Base-by-base conservation (phyloP, 768 basidiomycete species). In the Tulasnella sp. region DNA sequence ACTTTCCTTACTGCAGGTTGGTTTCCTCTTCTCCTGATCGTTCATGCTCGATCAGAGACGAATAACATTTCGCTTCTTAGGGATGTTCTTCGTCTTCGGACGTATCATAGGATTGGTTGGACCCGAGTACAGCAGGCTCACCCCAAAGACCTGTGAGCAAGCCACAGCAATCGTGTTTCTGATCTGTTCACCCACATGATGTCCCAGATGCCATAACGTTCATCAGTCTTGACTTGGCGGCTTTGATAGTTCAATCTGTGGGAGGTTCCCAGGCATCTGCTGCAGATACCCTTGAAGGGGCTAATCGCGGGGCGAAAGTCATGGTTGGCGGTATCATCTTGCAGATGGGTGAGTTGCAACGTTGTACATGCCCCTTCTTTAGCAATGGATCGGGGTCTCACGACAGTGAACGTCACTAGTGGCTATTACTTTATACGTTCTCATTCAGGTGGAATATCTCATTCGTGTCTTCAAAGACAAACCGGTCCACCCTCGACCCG, bases 341-440 rank as follows among this genome's bases (percentile, higher is more conserved):
- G 46, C 80, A 81, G 48, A 81, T 78, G 77, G 80, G 80, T 81
- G 60, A 79, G 80, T 42, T n/a, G n/a, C n/a, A n/a, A n/a, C n/a
- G n/a, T n/a, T 18, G 18, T 40, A 6, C 41, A 28, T 28, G 12
- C 41, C 28, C 18, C 14, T 6, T 24, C 42, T 40, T 64, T n/a
- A 28, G 34, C 18, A 34, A 75, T 2, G 48, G n/a, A 11, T 8
- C n/a, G 22, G 20, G 24, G 22, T 8, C 72, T n/a, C 3, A 28
- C 72, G 14, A 41, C 50, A 2, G 12, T 31, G 22, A 31, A 28
- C 48, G 28, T 18, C 1, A 14, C 8, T n/a, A 81, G 80, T 73
- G 46, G 80, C 80, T 40, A 78, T 81, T 40, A 78, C 80, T n/a
- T 16, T 81, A 22, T 81, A 81, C 31, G 76, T 72, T 20, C 2